A percentile compares a stretch with the other conserved stretches of the same genome.
These are phyloP conservation scores for Platanus orientalis DNA, from an alignment of 164 flowering plant genomes.

Conservation along the genomic window DNA sequence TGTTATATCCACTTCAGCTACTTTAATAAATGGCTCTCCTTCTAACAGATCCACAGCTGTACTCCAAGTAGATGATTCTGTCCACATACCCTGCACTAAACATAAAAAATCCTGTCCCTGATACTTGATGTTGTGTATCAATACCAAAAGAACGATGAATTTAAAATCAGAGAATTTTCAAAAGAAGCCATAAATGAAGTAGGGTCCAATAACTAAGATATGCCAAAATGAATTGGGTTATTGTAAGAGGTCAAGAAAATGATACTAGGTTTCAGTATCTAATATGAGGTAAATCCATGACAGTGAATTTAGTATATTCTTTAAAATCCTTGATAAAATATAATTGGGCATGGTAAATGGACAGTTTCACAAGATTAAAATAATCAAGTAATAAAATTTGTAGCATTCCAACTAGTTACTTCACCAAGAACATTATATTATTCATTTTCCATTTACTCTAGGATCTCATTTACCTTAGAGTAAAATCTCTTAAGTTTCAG, in stretches of 20 bases:
- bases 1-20: constrained; percentile 73
- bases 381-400: too few relatives aligned
- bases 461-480: neutral
- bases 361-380: neutral
- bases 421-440: too few relatives aligned
- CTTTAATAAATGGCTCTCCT: constrained; percentile 88
- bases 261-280: neutral
- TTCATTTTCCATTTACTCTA: too few relatives aligned
- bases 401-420: too few relatives aligned
- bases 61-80: constrained; percentile 51
- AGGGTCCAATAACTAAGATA: neutral
- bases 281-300: neutral
- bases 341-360: neutral
- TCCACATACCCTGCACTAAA: constrained; percentile 93
- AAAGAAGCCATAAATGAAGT: neutral
- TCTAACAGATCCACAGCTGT: constrained; percentile 81
- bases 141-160: neutral
- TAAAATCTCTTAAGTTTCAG: neutral
- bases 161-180: too few relatives aligned
- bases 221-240: neutral
- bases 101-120: constrained; percentile 1
- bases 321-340: neutral
- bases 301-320: neutral
- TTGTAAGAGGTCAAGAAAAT: neutral
- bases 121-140: neutral